Conservation (phyloP, 2,329 filamentous ascomycete species). For the Dothideomycetes sp. region DNA sequence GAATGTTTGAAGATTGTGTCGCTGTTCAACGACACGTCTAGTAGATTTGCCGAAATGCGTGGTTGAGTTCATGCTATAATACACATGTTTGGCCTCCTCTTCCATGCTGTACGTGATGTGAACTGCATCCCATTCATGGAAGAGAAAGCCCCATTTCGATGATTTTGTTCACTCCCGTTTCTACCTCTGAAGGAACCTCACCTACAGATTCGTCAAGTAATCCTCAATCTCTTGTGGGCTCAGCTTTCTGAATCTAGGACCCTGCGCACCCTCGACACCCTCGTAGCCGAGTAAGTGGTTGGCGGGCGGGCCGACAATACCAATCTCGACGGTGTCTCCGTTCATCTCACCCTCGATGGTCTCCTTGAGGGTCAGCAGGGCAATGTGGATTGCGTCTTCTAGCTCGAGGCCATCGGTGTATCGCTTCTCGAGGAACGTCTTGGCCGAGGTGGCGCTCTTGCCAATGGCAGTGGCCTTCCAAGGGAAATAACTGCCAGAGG, state of each 20-base stretch:
- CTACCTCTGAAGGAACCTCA: too few relatives aligned
- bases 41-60: too few relatives aligned
- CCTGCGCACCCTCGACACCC: conserved; percentile 73
- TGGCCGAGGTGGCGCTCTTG: conserved; percentile 95
- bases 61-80: too few relatives aligned
- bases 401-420: conserved; percentile 96
- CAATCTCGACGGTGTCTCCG: conserved; percentile 95
- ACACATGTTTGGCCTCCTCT: too few relatives aligned
- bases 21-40: too few relatives aligned
- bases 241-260: conserved; percentile 85
- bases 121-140: too few relatives aligned
- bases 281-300: conserved; percentile 87
- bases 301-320: conserved; percentile 89
- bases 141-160: too few relatives aligned
- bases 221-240: conserved; percentile 98
- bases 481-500: conserved; percentile 96
- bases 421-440: conserved; percentile 98
- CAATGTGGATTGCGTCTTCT: conserved; percentile 97
- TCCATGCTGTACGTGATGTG: too few relatives aligned
- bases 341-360: conserved; percentile 99
- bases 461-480: conserved; percentile 99
- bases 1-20: too few relatives aligned
- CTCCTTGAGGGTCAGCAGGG: conserved; percentile 92
- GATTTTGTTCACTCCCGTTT: too few relatives aligned
- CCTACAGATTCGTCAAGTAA: conserved; percentile 94